Evolutionary conservation across 306 rosid species (phyloP).

Genomic region (Castanopsis chinensis): DNA sequence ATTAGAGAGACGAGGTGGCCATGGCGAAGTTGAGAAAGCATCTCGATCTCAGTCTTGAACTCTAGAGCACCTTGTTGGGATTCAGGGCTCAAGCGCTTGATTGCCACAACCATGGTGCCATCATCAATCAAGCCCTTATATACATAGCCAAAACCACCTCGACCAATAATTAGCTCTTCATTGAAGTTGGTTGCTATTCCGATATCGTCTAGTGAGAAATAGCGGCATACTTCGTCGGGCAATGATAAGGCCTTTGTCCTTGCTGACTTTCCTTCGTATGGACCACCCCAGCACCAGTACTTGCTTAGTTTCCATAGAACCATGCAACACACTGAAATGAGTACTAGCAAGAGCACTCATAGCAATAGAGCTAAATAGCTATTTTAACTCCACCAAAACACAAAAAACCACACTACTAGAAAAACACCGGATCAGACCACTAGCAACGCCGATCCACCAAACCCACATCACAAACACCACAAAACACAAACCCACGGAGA

Average conservation of each 20-base stretch:
- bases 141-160: conserved; percentile 39
- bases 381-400: too few species aligned
- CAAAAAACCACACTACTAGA: too few species aligned
- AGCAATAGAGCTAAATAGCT: too few species aligned
- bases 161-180: conserved; percentile 8
- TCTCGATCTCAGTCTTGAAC: conserved; percentile 38
- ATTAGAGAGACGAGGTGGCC: conserved; percentile 36
- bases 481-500: too few species aligned
- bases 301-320: not conserved
- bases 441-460: too few species aligned
- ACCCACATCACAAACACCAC: too few species aligned
- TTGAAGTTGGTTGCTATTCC: conserved; percentile 31
- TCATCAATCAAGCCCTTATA: not conserved
- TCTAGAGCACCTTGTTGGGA: conserved; percentile 44
- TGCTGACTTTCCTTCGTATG: not conserved
- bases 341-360: too few species aligned
- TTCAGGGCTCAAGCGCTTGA: conserved; percentile 32
- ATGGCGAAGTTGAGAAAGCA: conserved; percentile 37
- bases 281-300: not conserved
- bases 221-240: conserved; percentile 22
- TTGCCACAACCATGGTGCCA: not conserved
- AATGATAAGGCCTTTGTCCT: not conserved
- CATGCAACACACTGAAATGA: not conserved
- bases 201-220: conserved; percentile 21
- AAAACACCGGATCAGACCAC: too few species aligned